These are phyloP conservation scores for Blepharisma japonicum DNA, from an alignment of 73 alveolate species.

Conservation along the genomic window DNA sequence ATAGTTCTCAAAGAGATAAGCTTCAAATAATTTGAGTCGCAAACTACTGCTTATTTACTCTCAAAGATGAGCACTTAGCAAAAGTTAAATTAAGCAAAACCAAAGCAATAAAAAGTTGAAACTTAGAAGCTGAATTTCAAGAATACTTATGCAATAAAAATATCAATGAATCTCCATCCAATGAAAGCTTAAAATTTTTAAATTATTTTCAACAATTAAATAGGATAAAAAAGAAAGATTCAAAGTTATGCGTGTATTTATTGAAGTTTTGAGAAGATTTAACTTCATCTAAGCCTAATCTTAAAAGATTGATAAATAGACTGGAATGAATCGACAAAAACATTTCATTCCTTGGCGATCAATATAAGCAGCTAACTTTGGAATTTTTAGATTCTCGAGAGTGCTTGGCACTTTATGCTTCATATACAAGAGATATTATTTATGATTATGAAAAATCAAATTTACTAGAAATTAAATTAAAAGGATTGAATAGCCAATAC, in stretches of 20 bases:
- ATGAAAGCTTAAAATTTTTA: background rate
- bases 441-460: constrained; percentile 1
- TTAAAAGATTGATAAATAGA: background rate
- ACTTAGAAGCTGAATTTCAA: constrained; percentile 1
- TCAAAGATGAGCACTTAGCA: background rate
- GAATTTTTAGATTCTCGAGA: background rate
- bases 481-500: too few species aligned
- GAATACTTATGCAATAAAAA: background rate
- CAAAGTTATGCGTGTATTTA: background rate
- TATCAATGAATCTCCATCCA: background rate
- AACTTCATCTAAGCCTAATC: background rate
- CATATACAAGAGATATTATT: background rate
- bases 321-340: background rate
- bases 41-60: background rate
- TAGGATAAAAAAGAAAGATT: background rate
- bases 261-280: background rate
- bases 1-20: background rate
- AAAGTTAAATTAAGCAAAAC: background rate
- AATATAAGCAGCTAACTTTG: background rate
- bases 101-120: background rate
- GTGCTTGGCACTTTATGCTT: background rate
- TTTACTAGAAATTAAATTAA: background rate
- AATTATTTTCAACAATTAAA: background rate
- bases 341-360: background rate
- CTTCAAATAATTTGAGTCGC: background rate